Percentiles rank a stretch among this genome's conserved stretches.
Conservation (phyloP, 768 basidiomycete genomes). For the Lactifluus echinatus region DNA sequence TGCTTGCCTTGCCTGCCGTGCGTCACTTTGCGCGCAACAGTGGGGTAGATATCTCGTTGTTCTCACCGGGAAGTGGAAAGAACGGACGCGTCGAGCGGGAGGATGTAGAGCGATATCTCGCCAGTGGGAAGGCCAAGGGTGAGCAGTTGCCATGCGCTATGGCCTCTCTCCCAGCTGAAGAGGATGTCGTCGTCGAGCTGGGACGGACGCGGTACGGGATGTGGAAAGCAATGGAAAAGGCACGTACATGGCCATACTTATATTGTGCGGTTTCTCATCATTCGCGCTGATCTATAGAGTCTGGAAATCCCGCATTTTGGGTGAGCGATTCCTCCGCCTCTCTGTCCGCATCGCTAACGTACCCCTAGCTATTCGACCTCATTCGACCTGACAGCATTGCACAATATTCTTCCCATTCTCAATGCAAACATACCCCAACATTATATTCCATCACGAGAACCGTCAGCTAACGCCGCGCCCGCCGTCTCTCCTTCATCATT, state of each 20-base stretch:
- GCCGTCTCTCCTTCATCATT: constrained; percentile 35
- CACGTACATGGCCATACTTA: constrained; percentile 22
- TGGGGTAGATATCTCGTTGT: constrained; percentile 46
- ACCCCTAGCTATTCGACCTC: constrained; percentile 56
- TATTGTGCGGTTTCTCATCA: neutral
- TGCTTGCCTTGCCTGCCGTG: too few relatives aligned
- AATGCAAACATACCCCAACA: constrained; percentile 63
- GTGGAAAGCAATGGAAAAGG: constrained; percentile 89
- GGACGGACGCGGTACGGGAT: constrained; percentile 72
- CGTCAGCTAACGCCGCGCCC: constrained; percentile 26
- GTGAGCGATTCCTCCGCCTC: constrained; percentile 28
- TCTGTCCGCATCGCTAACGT: neutral
- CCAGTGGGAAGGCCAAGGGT: constrained; percentile 21
- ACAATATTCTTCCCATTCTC: constrained; percentile 51
- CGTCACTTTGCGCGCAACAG: constrained; percentile 66
- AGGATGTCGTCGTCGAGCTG: constrained; percentile 58
- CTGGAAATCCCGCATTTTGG: constrained; percentile 83
- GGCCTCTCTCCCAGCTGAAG: constrained; percentile 19
- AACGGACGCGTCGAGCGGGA: constrained; percentile 65
- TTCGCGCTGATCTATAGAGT: constrained; percentile 38
- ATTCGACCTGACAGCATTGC: constrained; percentile 64
- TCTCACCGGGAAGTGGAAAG: constrained; percentile 64
- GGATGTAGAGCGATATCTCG: constrained; percentile 61
- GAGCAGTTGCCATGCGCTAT: constrained; percentile 9
- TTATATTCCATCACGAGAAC: constrained; percentile 36